Conservation (phyloP, 1,284 basidiomycete species). For the Athelia sp. region DNA sequence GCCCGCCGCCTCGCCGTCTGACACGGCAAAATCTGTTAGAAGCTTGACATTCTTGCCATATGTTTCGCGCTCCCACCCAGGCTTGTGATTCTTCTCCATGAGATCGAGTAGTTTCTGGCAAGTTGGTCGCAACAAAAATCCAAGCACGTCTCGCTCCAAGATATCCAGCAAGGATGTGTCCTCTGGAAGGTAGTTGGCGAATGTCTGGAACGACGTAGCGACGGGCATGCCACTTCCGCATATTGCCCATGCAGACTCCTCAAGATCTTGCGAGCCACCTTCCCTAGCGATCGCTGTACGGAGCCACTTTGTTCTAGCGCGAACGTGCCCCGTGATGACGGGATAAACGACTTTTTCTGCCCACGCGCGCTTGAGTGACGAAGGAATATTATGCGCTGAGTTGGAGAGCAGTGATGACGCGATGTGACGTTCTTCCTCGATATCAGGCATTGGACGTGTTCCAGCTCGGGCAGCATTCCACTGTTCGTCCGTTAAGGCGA, state of each 20-base stretch:
- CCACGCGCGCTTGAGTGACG: background rate
- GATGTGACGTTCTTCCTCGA: slow-evolving; percentile 1
- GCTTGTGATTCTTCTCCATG: background rate
- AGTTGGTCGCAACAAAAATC: background rate
- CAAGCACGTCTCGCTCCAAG: background rate
- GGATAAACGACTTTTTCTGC: slow-evolving; percentile 1
- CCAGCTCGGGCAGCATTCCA: slow-evolving; percentile 1
- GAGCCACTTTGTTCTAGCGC: background rate
- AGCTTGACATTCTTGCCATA: slow-evolving; percentile 1
- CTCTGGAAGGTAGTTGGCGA: background rate
- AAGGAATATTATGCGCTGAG: background rate
- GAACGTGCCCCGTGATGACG: slow-evolving; percentile 1
- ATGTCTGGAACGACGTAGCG: background rate
- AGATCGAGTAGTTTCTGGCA: background rate
- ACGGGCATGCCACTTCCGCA: background rate
- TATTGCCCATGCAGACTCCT: background rate
- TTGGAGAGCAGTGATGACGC: background rate
- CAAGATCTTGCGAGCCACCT: background rate
- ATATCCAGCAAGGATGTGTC: background rate
- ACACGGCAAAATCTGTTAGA: background rate
- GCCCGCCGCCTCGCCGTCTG: background rate
- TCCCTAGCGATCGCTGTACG: slow-evolving; percentile 1
- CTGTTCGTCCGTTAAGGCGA: background rate
- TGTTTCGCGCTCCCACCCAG: background rate
- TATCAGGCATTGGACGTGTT: slow-evolving; percentile 2